Conservation (phyloP, 805 yeast genomes). For the Yamadazyma tumulicola region DNA sequence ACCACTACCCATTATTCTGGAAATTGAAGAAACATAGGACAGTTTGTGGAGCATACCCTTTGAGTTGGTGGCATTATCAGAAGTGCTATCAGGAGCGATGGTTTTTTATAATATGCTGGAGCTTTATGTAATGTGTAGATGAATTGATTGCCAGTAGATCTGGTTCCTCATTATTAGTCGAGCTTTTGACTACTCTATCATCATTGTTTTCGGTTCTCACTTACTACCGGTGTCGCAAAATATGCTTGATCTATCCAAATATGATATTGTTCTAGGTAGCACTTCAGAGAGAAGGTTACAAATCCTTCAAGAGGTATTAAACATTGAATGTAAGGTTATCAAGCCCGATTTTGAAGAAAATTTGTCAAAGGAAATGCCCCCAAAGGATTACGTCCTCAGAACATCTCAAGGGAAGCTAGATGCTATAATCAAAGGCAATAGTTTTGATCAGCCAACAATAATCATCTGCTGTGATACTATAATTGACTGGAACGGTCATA, state of each 20-base stretch:
- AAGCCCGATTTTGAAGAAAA: constrained; percentile 78
- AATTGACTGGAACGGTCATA: constrained; percentile 50
- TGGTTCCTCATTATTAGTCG: no score
- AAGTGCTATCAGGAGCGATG: no score
- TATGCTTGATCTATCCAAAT: constrained; percentile 12
- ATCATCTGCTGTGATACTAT: constrained; percentile 76
- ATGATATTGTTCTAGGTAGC: constrained; percentile 48
- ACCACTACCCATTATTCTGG: no score
- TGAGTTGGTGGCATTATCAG: no score
- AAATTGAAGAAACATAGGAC: no score
- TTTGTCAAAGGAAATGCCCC: constrained; percentile 52
- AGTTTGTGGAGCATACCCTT: no score
- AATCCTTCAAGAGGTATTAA: constrained; percentile 57
- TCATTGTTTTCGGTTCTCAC: no score
- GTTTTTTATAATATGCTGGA: no score
- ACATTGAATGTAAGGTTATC: constrained; percentile 44
- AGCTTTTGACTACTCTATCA: no score
- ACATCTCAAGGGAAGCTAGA: constrained; percentile 70
- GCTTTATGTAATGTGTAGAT: no score
- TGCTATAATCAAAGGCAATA: constrained; percentile 43
- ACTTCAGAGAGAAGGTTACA: constrained; percentile 78
- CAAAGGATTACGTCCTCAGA: constrained; percentile 55
- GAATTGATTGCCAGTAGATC: no score
- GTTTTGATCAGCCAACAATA: constrained; percentile 9
- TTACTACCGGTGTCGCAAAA: no score